Evolutionary conservation across 179 eudicot species (phyloP), one percentile per base, ranked within the genome.

Genomic region (Beta lomatogona): DNA sequence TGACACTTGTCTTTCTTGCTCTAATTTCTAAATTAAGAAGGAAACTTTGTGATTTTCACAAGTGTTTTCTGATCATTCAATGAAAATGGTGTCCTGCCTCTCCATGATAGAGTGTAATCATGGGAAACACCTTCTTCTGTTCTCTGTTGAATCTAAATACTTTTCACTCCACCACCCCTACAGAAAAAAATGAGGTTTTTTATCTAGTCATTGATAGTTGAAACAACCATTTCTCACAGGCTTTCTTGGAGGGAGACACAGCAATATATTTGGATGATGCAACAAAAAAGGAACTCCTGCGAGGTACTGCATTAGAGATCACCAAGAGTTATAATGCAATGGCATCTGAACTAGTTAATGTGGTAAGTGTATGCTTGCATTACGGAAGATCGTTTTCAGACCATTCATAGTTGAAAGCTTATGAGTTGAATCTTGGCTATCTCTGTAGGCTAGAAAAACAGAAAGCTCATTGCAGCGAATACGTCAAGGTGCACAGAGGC

Each of bases 401-500:
- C 67, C 72, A 61, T 22, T 82, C 41, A 78, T 67, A 10, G 76
- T n/a, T 76, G 21, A 63, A 71, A 77, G 21, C 44, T 74, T 25
- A 69, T 59, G 36, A 48, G 41, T 28, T 53, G 63, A 78, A 65
- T 64, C 31, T 67, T 78, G 70, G 58, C 22, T 68, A 7, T 76
- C 75, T 73, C 14, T 79, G 72, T 91, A 96, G 99, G 90, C 94
- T 41, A 88, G 90, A 82, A 96, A 85, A 89, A 92, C 97, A 6
- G 97, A 94, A 73, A 83, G 89, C 31, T 93, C 99, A 12, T 93
- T 96, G 69, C 92, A 85, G 85, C 93, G 84, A 83, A 79, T 96
- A 78, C 99, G 99, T 57, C 83, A 86, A 65, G 93, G 94, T 73
- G 99, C 98, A 13, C 99, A 94, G 81, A 94, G 88, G 77, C 92